Evolutionary conservation across 2,329 filamentous ascomycete genomes (phyloP).

Genomic region (Saccharata proteae): DNA sequence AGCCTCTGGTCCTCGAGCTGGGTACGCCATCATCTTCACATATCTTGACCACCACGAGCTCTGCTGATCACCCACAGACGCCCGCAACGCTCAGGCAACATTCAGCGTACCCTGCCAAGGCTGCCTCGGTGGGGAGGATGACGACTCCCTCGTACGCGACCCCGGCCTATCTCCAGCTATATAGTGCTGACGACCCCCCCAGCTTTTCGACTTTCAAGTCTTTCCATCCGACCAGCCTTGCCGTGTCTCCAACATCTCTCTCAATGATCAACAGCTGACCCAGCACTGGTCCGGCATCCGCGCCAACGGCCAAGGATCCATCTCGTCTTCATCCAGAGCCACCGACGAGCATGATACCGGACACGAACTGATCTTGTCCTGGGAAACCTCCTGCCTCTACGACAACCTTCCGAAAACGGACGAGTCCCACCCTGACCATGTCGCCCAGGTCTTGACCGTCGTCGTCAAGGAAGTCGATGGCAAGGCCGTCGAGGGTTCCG

Average conservation of each 20-base stretch:
- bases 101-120: slow-evolving; percentile 30
- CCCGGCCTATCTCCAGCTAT: slow-evolving; percentile 14
- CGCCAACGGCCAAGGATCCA: slow-evolving; percentile 22
- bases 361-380: slow-evolving; percentile 26
- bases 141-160: slow-evolving; percentile 30
- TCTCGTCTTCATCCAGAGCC: slow-evolving; percentile 18
- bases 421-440: slow-evolving; percentile 11
- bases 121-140: slow-evolving; percentile 30
- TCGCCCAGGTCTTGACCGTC: slow-evolving; percentile 26
- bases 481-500: slow-evolving; percentile 16
- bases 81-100: slow-evolving; percentile 21
- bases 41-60: slow-evolving; percentile 8
- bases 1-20: slow-evolving; percentile 7
- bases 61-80: slow-evolving; percentile 6
- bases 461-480: slow-evolving; percentile 28
- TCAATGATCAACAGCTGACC: slow-evolving; percentile 28
- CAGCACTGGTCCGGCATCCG: slow-evolving; percentile 26
- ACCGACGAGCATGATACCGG: slow-evolving; percentile 10
- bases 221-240: slow-evolving; percentile 25
- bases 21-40: slow-evolving; percentile 5
- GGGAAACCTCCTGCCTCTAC: slow-evolving; percentile 26
- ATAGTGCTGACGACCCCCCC: slow-evolving; percentile 19
- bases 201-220: slow-evolving; percentile 31
- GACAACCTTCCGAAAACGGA: slow-evolving; percentile 11
- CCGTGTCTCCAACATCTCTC: slow-evolving; percentile 28